Evolutionary conservation across 345 rosid species (phyloP).

Genomic region (Salix exigua): DNA sequence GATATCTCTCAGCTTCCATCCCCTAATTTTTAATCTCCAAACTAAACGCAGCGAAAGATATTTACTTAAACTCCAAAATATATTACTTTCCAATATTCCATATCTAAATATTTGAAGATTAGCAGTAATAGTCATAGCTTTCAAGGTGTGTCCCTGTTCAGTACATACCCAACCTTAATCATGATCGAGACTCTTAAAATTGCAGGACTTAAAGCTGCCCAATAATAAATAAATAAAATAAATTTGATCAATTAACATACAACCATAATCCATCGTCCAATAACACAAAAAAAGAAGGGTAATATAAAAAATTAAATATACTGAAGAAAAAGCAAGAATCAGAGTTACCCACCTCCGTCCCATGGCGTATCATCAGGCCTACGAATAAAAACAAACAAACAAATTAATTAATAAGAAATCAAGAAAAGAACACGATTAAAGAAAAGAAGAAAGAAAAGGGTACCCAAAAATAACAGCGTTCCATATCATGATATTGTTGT

Average conservation of each 20-base stretch:
- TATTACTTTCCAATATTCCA: not conserved
- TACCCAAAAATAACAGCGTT: conserved; percentile 39
- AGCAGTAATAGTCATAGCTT: not conserved
- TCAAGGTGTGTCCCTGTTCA: not conserved
- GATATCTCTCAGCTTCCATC: not conserved
- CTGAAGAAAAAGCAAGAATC: not conserved
- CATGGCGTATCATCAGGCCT: conserved; percentile 80
- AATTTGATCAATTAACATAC: not conserved
- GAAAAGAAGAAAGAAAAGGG: not conserved
- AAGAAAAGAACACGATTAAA: not conserved
- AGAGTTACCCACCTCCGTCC: conserved; percentile 68
- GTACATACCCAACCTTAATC: not conserved
- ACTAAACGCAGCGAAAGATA: not conserved
- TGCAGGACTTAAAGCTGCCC: not conserved
- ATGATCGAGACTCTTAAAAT: not conserved
- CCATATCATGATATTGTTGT: conserved; percentile 31
- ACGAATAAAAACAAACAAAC: conserved; percentile 23
- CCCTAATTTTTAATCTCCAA: not conserved
- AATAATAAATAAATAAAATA: not conserved
- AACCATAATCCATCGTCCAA: not conserved
- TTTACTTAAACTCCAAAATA: not conserved
- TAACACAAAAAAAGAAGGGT: not conserved
- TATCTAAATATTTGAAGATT: not conserved
- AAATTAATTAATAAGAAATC: not conserved
- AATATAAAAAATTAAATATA: not conserved